Evolutionary conservation across 208 protist species (phyloP).

Genomic region (Spongospora subterranea): DNA sequence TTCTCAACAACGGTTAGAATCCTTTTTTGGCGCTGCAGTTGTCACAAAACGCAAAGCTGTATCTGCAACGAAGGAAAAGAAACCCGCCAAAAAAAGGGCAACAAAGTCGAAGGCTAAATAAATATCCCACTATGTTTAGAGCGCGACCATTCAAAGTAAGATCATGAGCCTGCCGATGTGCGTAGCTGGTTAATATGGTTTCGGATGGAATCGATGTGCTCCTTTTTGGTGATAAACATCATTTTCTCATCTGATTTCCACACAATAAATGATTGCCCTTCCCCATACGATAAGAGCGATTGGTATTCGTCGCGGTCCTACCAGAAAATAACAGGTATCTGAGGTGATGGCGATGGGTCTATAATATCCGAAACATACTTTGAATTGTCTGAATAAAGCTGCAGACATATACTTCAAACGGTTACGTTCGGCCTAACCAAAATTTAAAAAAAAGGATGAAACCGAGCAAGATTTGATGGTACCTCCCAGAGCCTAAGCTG

Average conservation of each 20-base stretch:
- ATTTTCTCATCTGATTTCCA: slow-evolving; percentile 51
- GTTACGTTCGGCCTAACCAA: background rate
- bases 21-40: slow-evolving; percentile 73
- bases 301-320: slow-evolving; percentile 42
- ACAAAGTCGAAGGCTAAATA: slow-evolving; percentile 27
- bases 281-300: background rate
- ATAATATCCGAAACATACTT: background rate
- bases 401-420: background rate
- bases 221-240: slow-evolving; percentile 42
- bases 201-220: background rate
- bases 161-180: background rate
- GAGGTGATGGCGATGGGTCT: background rate
- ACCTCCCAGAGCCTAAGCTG: slow-evolving; percentile 15
- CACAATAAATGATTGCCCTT: background rate
- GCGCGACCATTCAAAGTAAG: background rate
- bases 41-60: slow-evolving; percentile 55
- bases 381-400: slow-evolving; percentile 40
- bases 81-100: slow-evolving; percentile 38
- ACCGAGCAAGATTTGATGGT: background rate
- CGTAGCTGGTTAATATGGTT: background rate
- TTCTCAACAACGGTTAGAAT: slow-evolving; percentile 77
- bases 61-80: background rate
- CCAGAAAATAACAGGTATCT: background rate
- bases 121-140: background rate
- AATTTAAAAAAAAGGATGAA: background rate